Conservation (phyloP, 176 grass and related monocot genomes). For the Pontederia crassipes region DNA sequence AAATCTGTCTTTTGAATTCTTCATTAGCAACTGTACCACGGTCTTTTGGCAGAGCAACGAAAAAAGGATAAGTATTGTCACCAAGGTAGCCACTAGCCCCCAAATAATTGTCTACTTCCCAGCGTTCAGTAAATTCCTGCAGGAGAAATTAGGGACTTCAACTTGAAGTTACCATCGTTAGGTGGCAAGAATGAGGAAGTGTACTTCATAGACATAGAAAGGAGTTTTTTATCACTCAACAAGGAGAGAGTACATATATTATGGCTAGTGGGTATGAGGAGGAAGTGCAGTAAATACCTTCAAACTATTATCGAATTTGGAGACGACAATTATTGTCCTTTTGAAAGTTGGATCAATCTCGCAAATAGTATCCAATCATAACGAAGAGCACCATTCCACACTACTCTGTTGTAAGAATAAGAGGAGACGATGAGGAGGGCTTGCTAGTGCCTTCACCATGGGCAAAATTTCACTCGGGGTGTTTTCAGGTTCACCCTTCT, state of each 20-base stretch:
- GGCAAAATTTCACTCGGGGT: constrained; percentile 78
- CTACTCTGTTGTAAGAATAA: constrained; percentile 98
- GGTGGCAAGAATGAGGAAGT: too few species aligned
- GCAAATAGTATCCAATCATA: constrained; percentile 80
- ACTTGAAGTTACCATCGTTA: too few species aligned
- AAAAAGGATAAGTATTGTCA: constrained; percentile 80
- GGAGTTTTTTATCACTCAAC: too few species aligned
- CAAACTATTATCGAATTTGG: constrained; percentile 92
- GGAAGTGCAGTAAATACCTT: constrained; percentile 39
- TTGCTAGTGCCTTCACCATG: constrained; percentile 82
- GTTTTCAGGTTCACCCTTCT: constrained; percentile 80
- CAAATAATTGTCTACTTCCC: constrained; percentile 89
- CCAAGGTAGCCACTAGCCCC: constrained; percentile 91
- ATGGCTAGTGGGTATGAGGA: too few species aligned
- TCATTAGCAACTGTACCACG: constrained; percentile 83
- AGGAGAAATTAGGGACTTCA: neutral
- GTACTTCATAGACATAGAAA: too few species aligned
- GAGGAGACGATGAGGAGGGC: constrained; percentile 84
- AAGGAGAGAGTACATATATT: too few species aligned
- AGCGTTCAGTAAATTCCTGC: constrained; percentile 90
- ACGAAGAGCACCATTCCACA: constrained; percentile 90
- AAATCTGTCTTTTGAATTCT: constrained; percentile 81
- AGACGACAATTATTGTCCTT: constrained; percentile 78
- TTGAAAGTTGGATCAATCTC: constrained; percentile 93
- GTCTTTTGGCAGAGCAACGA: constrained; percentile 97